Conservation (phyloP, 768 basidiomycete species). For the Russula compacta region DNA sequence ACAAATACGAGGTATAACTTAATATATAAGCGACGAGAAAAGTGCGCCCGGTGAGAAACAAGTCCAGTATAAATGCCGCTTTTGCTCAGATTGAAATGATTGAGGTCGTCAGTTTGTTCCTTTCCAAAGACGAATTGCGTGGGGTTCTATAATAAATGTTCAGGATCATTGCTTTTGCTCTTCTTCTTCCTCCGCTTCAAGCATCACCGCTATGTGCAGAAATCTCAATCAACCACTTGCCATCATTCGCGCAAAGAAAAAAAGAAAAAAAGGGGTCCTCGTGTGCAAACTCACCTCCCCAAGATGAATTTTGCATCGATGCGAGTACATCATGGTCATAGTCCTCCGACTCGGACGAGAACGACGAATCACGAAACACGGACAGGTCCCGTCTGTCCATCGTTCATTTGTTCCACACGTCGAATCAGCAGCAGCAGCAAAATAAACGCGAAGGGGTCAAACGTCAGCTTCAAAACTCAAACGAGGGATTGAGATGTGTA, state of each 20-base stretch:
- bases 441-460: no score
- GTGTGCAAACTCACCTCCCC: slow-evolving; percentile 48
- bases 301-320: slow-evolving; percentile 57
- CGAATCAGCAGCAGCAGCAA: no score
- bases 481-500: slow-evolving; percentile 25
- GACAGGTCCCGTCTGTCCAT: slow-evolving; percentile 25
- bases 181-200: slow-evolving; percentile 38
- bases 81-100: not conserved
- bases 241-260: not conserved
- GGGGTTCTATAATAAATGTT: not conserved
- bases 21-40: not conserved
- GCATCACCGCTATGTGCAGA: slow-evolving; percentile 32
- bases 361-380: slow-evolving; percentile 20
- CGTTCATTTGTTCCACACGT: not conserved
- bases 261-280: not conserved
- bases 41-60: not conserved
- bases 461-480: not conserved
- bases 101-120: not conserved
- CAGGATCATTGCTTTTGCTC: slow-evolving; percentile 23
- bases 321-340: slow-evolving; percentile 37
- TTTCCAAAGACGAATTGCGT: not conserved
- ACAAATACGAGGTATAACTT: slow-evolving; percentile 13
- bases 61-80: not conserved
- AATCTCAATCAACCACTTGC: not conserved
- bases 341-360: slow-evolving; percentile 27